Base-by-base conservation (phyloP, 108 stramenopile genomes). In the Cyclotella atomus region DNA sequence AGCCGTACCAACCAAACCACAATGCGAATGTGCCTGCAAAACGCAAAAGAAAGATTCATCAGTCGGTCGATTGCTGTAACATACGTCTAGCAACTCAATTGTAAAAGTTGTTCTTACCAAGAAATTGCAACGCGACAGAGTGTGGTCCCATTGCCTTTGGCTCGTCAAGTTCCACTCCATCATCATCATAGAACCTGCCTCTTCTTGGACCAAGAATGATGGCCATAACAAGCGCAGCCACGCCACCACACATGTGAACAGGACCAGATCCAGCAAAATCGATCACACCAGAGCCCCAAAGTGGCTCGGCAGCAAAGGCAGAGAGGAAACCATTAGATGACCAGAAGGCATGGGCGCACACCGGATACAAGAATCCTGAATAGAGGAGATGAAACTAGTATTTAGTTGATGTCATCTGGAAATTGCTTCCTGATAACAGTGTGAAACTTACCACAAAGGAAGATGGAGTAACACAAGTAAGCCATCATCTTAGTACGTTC, bases 1-100 rank as follows among this genome's bases (percentile, higher is more conserved):
- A 98, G 25, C 96, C 83, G 38, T 82, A 81, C 72, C 76, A 94
- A 15, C 95, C 96, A 79, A 96, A 93, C 96, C 96, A 97, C 9
- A 98, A 84, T 33, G 94, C 84, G 68, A 98, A 90, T 7, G 95
- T 95, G 46, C 92, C 91, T 21, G 41, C 77, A 79, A 38, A 80
- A 5, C 16, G 14, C 21, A 41, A 62, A 27, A 30, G 2, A 29
- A 65, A 65, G 21, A 61, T 43, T 3, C 20, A 34, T 3, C 17
- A 20, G 36, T 60, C 20, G 10, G 2, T 3, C n/a, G 36, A 60
- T 12, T 33, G 35, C 32, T 38, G 1, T 63, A 36, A 36, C 7
- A 36, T n/a, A 21, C n/a, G 23, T 64, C 41, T 3, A 41, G 2
- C 10, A 38, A 20, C 4, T n/a, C 4, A 8, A 10, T 34, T 35